Base-by-base conservation (phyloP, 2,329 filamentous ascomycete species). In the Chaetomium sp. region DNA sequence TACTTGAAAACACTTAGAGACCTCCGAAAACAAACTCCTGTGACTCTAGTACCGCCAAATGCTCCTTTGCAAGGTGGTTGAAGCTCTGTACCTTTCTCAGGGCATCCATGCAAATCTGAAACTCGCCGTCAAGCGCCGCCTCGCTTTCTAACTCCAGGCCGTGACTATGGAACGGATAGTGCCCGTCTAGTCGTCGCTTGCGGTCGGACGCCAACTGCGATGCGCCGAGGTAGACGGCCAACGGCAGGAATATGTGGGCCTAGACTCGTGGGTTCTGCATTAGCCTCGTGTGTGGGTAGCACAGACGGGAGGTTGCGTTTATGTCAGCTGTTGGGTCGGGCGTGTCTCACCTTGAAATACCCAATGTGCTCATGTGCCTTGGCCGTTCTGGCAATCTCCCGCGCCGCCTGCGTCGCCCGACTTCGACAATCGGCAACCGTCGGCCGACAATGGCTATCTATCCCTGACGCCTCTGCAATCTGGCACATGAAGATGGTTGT, bases 211-310 rank as follows among this genome's bases (percentile, higher is more conserved):
- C 51, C 25, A 71, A 59, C 2, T 62, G 64, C 12, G 66, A 66
- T 6, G 66, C 68, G 31, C 65, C 69, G 13, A 68, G 47, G 13
- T 45, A 68, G 19, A 71, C 62, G 50, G 69, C 55, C 6, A 68
- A 35, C 10, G 70, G 70, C 45, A 72, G 62, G 47, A 72, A 72
- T 21, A 70, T 71, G 58, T 71, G 68, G 42, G 70, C 69, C 70
- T 71, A 23, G 12, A 45, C 51, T 64, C 56, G 62, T 62, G 31
- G 50, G 19, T 38, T 16, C 25, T 60, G 57, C 49, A 62, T 69
- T 59, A 67, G 65, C 45, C 29, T 53, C 35, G 23, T n/a, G 42
- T 57, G 42, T 57, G n/a, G n/a, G 33, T 47, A 23, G 16, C 29
- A 55, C 55, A 51, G 35, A 57, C 25, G n/a, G 45, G 23, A 66